Base-by-base conservation (phyloP, 2,329 filamentous ascomycete genomes). In the Corniculantispora saksenae region DNA sequence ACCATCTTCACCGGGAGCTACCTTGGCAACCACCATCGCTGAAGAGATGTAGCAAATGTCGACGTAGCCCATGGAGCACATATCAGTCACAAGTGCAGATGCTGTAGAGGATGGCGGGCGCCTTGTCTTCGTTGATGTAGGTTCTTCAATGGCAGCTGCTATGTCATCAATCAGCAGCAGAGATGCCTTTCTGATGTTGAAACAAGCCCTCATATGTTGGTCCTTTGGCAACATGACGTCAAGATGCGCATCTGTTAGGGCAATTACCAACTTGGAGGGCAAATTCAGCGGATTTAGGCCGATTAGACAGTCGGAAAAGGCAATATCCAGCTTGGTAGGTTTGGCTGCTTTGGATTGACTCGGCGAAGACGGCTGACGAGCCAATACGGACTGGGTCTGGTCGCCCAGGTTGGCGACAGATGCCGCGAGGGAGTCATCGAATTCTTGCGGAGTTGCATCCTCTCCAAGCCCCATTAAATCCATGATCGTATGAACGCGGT, bases 11-110 rank as follows among this genome's bases (percentile, higher is more conserved):
- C 81, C 80, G 2, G 82, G 81, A 25, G 81, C 79, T 15, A 94
- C 81, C 55, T 87, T 85, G 2, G 95, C 82, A 2, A 81, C 80
- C 1, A 88, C 86, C 67, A 88, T 91, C 0, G 94, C 93, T 3
- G 93, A 90, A 21, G 93, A 96, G 53, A 97, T 91, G 57, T 91
- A 92, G 70, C 92, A 93, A 40, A 99, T 88, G 51, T 93, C 90
- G 8, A 97, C 93, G 73, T 89, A 99, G 0, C 95, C 95, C 70
- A 85, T 82, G 8, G 84, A 80, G 62, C 87, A 86, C 63, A 90
- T 77, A 47, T 85, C 82, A 3, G 80, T 74, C n/a, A 87, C 81
- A 70, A 88, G 85, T 6, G 80, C 78, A 3, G 82, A 83, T 13
- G 79, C 77, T 7, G 78, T 75, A 3, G 76, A 74, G 0, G 74